Evolutionary conservation across 495 filamentous ascomycete genomes (phyloP), one percentile per base, ranked within the genome.

Genomic region (Penicillium riverlandense): DNA sequence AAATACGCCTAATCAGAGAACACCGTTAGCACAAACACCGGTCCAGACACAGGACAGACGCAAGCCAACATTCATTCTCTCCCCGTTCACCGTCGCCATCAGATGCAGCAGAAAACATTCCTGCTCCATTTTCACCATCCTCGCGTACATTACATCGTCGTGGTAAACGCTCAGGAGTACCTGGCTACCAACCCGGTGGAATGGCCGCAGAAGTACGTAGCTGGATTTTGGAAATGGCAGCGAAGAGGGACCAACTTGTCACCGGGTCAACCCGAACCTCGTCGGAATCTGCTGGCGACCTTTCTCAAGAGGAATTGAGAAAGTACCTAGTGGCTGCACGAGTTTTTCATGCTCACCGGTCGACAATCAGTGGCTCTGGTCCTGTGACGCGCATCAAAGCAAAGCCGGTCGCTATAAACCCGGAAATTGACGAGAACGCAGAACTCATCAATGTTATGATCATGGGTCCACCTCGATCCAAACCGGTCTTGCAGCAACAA

Each of bases 141-240:
- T 64, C 63, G 9, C 57, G 56, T n/a, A 52, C 57, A 3, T 44
- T 67, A 0, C 53, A 49, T 16, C 62, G 66, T 15, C 60, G 61
- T 11, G 66, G 67, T 7, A 46, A 61, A 27, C 59, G 59, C 11
- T 38, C 55, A 6, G 44, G 49, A 12, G 52, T 40, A 1, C 46
- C 53, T 6, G 49, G 33, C 4, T 71, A 70, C 44, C 27, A 61
- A 0, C 57, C 67, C 2, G 69, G 65, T 9, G 69, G 69, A 11
- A 69, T 72, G 66, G 69, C 69, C 2, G 57, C 66, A 2, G 54
- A 69, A 36, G 59, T 69, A 14, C 67, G 69, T 22, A 57, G 66
- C 37, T 72, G 69, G 69, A 54, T 72, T 29, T 48, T 72, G 15
- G 69, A 72, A 38, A 64, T 58, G 47, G 67, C 65, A 12, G 46